phyloP scores from a whole-genome alignment of 306 rosid species.

The Rosa lucieae region DNA sequence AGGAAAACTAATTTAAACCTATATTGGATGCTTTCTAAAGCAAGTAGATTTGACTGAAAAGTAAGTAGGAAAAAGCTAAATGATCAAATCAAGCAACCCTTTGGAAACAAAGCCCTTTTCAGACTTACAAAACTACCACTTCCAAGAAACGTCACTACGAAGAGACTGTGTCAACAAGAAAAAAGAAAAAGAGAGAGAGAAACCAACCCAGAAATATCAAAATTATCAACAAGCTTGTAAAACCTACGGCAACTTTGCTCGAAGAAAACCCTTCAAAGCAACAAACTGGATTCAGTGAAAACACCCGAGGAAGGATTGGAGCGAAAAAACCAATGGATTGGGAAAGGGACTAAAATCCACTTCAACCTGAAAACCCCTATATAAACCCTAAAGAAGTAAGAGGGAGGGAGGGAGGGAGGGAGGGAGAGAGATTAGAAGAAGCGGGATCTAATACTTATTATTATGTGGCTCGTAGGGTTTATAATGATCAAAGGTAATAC shows the following conservation, averaged over 20 bases:
- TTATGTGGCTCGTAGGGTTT: constrained; percentile 4
- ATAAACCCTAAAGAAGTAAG: constrained; percentile 18
- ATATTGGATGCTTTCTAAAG: constrained; percentile 10
- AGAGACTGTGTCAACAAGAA: background rate
- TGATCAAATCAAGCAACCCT: constrained; percentile 19
- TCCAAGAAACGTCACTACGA: constrained; percentile 7
- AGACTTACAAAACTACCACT: background rate
- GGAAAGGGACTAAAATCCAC: background rate
- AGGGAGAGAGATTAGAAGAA: background rate
- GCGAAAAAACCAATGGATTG: background rate
- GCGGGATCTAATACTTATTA: constrained; percentile 9
- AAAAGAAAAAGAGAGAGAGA: background rate
- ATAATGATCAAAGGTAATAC: constrained; percentile 18
- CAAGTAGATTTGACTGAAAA: constrained; percentile 50
- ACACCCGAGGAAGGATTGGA: background rate
- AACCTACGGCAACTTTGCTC: background rate
- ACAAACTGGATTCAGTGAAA: background rate
- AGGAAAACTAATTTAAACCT: background rate
- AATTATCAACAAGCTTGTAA: background rate
- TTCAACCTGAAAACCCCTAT: constrained; percentile 21
- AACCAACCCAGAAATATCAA: background rate
- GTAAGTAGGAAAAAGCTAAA: constrained; percentile 34
- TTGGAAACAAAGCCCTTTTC: constrained; percentile 33
- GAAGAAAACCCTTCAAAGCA: background rate
- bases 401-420: background rate